These are phyloP conservation scores for Boletellus ananas DNA, from an alignment of 768 basidiomycete genomes.

Conservation along the genomic window DNA sequence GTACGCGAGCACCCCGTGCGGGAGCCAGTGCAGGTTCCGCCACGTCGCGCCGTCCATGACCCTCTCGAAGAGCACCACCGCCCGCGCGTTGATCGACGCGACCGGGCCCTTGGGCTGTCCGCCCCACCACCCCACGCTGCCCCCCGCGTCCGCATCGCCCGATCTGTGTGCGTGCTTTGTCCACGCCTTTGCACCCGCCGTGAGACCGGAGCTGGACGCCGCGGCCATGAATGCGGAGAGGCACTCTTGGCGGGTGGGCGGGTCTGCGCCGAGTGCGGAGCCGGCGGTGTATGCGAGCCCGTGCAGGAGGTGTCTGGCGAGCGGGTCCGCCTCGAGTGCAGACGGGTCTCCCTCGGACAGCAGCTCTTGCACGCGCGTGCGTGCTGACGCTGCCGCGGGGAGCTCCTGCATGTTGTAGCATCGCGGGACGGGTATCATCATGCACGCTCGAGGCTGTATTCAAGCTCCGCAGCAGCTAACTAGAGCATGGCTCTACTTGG, in stretches of 20 bases:
- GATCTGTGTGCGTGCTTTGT: constrained; percentile 64
- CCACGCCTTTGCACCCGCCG: constrained; percentile 62
- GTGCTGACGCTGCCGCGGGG: constrained; percentile 35
- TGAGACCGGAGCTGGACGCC: constrained; percentile 49
- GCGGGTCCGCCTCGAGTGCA: constrained; percentile 23
- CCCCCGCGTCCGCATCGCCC: background rate
- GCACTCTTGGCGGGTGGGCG: constrained; percentile 49
- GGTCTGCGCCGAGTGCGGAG: constrained; percentile 50
- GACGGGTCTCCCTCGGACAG: constrained; percentile 6
- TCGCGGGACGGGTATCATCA: constrained; percentile 27
- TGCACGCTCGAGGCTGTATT: constrained; percentile 1
- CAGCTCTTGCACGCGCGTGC: constrained; percentile 30
- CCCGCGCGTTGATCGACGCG: constrained; percentile 47
- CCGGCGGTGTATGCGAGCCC: constrained; percentile 59
- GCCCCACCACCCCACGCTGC: constrained; percentile 54
- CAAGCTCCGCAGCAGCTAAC: constrained; percentile 13
- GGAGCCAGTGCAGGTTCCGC: constrained; percentile 65
- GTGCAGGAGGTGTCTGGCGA: constrained; percentile 44
- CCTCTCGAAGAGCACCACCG: constrained; percentile 49
- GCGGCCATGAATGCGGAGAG: constrained; percentile 45
- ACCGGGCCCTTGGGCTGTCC: constrained; percentile 49
- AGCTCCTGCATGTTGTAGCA: constrained; percentile 47
- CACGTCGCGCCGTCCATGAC: constrained; percentile 52
- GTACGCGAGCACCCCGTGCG: constrained; percentile 59
- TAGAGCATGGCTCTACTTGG: constrained; percentile 40